Evolutionary conservation across 164 flowering plant species (phyloP), one percentile per base, ranked within the genome.

Genomic region (Cinnamomum micranthum): DNA sequence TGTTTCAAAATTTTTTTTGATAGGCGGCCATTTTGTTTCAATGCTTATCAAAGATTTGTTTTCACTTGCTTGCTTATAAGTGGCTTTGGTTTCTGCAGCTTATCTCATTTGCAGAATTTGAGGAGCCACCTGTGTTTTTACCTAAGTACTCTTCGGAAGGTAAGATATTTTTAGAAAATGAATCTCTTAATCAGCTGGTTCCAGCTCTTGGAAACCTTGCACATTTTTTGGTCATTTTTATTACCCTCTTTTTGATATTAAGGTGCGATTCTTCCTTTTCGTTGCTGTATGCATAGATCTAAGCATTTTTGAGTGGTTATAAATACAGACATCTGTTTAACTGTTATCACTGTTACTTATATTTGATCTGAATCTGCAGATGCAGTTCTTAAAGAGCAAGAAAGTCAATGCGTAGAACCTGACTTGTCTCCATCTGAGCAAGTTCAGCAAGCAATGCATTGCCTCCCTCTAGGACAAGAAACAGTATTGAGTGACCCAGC

Each of bases 71-170:
- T 70, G 9, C 76, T 80, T 19, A 71, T 72, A 69, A 24, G 6
- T 76, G 23, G 68, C 55, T 51, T 79, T 67, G 55, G 71, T 23
- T 24, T 84, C 74, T 76, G 90, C 91, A 95, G 99, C 88, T 92
- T 47, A 78, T 93, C 51, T 75, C 93, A 52, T 76, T 74, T 81
- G 97, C 94, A 22, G 87, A 86, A 76, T 47, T 93, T 76, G 87
- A 82, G 81, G 97, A 93, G 79, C 58, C 88, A 17, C 99, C 99
- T 25, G 58, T 83, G 9, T 95, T 74, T 79, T 86, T 82, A 73
- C 97, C 99, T 28, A 69, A 74, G 50, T 89, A 92, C 78, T 85
- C 89, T 33, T 86, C 75, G 78, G 84, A 87, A 82, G 96, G 97
- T 91, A 5, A 60, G 72, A 64, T 60, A 62, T 75, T 68, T 60